Conservation (phyloP, 2,329 filamentous ascomycete species). For the Botryotinia globosa region DNA sequence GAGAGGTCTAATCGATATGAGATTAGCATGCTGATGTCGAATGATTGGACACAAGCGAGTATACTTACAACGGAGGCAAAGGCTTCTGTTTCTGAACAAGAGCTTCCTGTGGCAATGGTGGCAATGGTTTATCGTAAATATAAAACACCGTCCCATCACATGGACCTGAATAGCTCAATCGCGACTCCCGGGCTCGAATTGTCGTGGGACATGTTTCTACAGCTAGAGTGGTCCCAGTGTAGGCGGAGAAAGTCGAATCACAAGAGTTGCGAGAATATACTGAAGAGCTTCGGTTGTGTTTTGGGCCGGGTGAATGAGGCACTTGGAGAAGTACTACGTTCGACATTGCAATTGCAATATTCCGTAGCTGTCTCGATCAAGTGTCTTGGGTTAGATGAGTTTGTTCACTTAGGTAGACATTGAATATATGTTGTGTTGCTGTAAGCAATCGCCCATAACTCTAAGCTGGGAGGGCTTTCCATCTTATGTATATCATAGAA, state of each 20-base stretch:
- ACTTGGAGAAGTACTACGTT: background rate
- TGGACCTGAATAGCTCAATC: background rate
- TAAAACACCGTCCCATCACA: slow-evolving; percentile 18
- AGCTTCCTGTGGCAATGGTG: slow-evolving; percentile 14
- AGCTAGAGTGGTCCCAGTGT: background rate
- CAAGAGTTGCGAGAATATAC: slow-evolving; percentile 15
- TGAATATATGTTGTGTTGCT: background rate
- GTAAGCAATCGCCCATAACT: background rate
- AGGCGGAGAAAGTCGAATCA: slow-evolving; percentile 5
- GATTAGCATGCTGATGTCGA: background rate
- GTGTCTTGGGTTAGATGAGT: too few relatives aligned
- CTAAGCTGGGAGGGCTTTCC: background rate
- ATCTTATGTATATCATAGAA: slow-evolving; percentile 14
- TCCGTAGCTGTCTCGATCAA: background rate
- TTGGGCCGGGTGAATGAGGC: background rate
- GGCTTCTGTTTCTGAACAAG: slow-evolving; percentile 7
- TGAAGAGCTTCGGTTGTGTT: slow-evolving; percentile 10
- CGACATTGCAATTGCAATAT: background rate
- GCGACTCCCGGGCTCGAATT: background rate
- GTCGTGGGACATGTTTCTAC: background rate
- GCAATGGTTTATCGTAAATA: slow-evolving; percentile 19
- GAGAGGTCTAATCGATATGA: background rate
- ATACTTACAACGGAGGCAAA: slow-evolving; percentile 13
- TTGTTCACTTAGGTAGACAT: background rate
- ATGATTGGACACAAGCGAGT: background rate